Conservation (phyloP, 352 stramenopile species). For the Globisporangium apiculatum region DNA sequence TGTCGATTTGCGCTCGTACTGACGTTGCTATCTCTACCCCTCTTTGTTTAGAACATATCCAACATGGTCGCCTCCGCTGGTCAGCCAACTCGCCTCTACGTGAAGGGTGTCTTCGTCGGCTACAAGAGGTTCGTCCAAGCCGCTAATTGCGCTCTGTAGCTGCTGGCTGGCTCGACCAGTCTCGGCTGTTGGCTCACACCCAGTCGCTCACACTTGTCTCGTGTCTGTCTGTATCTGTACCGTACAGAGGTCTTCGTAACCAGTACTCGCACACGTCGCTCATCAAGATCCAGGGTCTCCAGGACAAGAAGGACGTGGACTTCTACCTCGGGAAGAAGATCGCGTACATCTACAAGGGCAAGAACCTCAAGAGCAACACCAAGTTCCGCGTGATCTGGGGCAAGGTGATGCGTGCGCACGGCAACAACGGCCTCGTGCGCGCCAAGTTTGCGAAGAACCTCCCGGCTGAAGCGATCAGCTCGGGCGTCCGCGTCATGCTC, state of each 20-base stretch:
- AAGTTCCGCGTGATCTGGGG: slow-evolving; percentile 99
- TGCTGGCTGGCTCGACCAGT: background rate
- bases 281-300: slow-evolving; percentile 98
- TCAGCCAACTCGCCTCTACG: slow-evolving; percentile 95
- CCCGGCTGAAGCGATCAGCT: slow-evolving; percentile 94
- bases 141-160: background rate
- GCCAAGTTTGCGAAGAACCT: slow-evolving; percentile 99
- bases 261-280: slow-evolving; percentile 98
- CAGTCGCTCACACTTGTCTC: too few relatives aligned
- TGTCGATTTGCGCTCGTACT: background rate
- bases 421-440: slow-evolving; percentile 97
- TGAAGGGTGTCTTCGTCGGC: slow-evolving; percentile 98
- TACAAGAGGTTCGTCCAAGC: slow-evolving; percentile 89
- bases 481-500: slow-evolving; percentile 98
- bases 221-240: background rate
- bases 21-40: slow-evolving; percentile 2
- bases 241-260: slow-evolving; percentile 88
- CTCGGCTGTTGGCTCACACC: background rate
- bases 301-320: slow-evolving; percentile 96
- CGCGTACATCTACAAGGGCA: slow-evolving; percentile 99
- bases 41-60: slow-evolving; percentile 55
- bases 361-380: slow-evolving; percentile 91
- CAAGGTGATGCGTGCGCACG: slow-evolving; percentile 96
- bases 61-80: slow-evolving; percentile 88
- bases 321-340: slow-evolving; percentile 99